These are phyloP conservation scores for Aspergillus taichungensis DNA, from an alignment of 495 filamentous ascomycete species.

Conservation along the genomic window DNA sequence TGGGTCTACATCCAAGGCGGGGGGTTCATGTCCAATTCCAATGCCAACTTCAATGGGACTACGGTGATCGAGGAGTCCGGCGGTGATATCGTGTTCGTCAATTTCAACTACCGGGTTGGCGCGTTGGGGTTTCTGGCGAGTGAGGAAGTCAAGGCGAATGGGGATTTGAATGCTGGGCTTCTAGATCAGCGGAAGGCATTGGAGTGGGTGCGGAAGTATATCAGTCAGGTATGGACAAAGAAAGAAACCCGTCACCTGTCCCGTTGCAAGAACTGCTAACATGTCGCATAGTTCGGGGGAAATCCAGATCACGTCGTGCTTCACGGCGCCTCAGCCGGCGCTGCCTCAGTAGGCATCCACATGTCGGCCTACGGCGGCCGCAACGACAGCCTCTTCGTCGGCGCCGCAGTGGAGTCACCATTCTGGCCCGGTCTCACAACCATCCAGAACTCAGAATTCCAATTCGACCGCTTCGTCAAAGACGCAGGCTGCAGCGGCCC, in stretches of 20 bases:
- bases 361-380: conserved; percentile 49
- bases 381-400: conserved; percentile 48
- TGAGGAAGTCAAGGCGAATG: conserved; percentile 38
- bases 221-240: conserved; percentile 15
- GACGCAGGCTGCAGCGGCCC: conserved; percentile 37
- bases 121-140: conserved; percentile 59
- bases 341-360: conserved; percentile 54
- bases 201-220: conserved; percentile 52
- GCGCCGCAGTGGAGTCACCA: conserved; percentile 50
- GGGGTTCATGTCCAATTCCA: conserved; percentile 49
- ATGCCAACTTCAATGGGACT: conserved; percentile 52
- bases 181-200: conserved; percentile 54
- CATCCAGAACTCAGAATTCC: conserved; percentile 49
- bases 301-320: conserved; percentile 60
- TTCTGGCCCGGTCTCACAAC: conserved; percentile 54
- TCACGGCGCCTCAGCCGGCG: conserved; percentile 60
- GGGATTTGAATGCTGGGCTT: conserved; percentile 48
- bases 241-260: neutral
- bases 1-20: conserved; percentile 64
- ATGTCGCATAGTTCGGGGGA: conserved; percentile 49
- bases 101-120: conserved; percentile 65
- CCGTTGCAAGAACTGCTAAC: no score
- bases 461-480: conserved; percentile 47
- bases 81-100: conserved; percentile 47
- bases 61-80: conserved; percentile 42